These are phyloP conservation scores for Coprinellus micaceus DNA, from an alignment of 768 basidiomycete genomes.

Conservation along the genomic window DNA sequence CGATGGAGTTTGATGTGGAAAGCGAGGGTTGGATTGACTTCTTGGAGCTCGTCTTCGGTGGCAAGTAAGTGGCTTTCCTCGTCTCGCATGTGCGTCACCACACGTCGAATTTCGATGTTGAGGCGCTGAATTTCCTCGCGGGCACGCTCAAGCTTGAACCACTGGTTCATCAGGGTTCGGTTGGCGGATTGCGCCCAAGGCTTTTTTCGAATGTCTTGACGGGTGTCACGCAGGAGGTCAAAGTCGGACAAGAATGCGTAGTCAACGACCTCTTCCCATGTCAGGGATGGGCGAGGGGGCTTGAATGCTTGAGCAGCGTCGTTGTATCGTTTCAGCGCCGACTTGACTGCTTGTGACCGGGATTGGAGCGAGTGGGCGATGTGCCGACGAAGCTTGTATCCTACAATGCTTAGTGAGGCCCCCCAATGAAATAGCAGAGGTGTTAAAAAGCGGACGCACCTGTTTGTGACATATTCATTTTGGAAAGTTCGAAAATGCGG, in stretches of 20 bases:
- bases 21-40: background rate
- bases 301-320: slow-evolving; percentile 15
- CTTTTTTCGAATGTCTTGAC: slow-evolving; percentile 13
- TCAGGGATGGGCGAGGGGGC: slow-evolving; percentile 14
- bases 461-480: slow-evolving; percentile 24
- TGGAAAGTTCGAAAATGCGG: slow-evolving; percentile 23
- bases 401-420: slow-evolving; percentile 9
- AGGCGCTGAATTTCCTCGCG: slow-evolving; percentile 15
- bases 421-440: background rate
- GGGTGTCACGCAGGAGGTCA: slow-evolving; percentile 17
- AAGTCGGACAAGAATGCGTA: slow-evolving; percentile 23
- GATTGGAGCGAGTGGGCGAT: slow-evolving; percentile 21
- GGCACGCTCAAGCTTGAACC: slow-evolving; percentile 15
- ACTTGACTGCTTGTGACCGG: slow-evolving; percentile 19
- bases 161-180: slow-evolving; percentile 15
- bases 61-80: slow-evolving; percentile 11
- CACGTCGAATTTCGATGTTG: slow-evolving; percentile 14
- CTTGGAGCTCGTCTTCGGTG: background rate
- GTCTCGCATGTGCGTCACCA: slow-evolving; percentile 13
- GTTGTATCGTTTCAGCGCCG: slow-evolving; percentile 22
- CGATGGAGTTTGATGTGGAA: background rate
- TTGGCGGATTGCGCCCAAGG: slow-evolving; percentile 16
- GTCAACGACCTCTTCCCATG: slow-evolving; percentile 25
- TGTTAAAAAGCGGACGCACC: slow-evolving; percentile 14
- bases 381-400: slow-evolving; percentile 26